phyloP scores from a whole-genome alignment of 225 moss, liverwort and hornwort genomes.

The Pseudisothecium myosuroides region DNA sequence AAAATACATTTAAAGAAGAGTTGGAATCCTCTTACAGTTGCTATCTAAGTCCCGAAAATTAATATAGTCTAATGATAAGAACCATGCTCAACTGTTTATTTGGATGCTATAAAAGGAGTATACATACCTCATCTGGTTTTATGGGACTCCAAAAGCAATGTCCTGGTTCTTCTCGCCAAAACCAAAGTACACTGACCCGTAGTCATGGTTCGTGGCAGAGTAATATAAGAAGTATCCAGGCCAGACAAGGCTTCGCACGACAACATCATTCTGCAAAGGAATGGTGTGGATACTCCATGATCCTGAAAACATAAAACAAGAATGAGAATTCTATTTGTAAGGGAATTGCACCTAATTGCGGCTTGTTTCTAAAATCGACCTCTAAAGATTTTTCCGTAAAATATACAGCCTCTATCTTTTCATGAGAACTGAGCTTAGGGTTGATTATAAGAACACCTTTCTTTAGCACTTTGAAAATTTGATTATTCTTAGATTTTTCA shows the following conservation, averaged over 20 bases:
- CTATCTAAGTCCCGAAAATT: background rate
- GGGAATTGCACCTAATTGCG: no score
- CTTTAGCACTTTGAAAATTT: background rate
- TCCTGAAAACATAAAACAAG: conserved; percentile 14
- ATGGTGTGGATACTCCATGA: conserved; percentile 68
- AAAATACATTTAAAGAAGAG: background rate
- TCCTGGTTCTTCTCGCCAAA: conserved; percentile 79
- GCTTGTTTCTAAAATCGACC: background rate
- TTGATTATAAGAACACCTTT: background rate
- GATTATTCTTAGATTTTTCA: background rate
- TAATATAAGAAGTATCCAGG: conserved; percentile 83
- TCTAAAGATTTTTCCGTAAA: background rate
- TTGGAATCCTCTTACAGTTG: background rate
- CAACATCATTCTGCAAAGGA: conserved; percentile 64
- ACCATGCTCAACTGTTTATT: background rate
- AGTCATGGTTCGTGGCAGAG: conserved; percentile 55
- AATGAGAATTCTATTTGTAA: background rate
- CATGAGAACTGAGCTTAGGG: background rate
- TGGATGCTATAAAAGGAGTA: background rate
- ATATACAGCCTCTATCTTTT: background rate
- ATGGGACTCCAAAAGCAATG: conserved; percentile 65
- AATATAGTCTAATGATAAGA: background rate
- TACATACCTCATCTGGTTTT: background rate
- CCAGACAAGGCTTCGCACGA: conserved; percentile 75
- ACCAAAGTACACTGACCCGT: conserved; percentile 86